Base-by-base conservation (phyloP, 2,329 filamentous ascomycete genomes). In the Penicillium sp. region DNA sequence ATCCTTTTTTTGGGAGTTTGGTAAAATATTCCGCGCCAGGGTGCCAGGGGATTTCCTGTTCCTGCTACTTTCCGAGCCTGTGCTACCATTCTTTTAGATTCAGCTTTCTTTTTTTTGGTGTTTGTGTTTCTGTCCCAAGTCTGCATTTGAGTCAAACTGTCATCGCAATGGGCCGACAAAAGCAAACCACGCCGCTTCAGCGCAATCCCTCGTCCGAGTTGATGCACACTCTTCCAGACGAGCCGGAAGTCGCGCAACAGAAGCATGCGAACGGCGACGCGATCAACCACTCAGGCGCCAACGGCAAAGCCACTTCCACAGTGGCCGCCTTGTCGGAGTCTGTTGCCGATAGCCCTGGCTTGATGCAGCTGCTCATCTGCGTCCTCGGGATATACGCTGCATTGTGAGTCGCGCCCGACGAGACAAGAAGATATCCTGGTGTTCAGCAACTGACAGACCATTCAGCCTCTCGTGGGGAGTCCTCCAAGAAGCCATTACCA, bases 301-400 rank as follows among this genome's bases (percentile, higher is more conserved):
- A 69, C 53, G 67, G 67, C 33, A 65, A 27, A 36, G 61, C 58
- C 6, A 61, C 67, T 36, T 54, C 66, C 58, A 62, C 65, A 37
- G 62, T 54, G 33, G 36, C 56, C n/a, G 58, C 67, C 39, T 56
- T 64, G 50, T 64, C 67, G 19, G 69, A 71, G 39, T 62, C 70
- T 18, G 66, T 76, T 35, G 71, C 59, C 44, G 71, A 75, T 35
- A 67, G 61, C 56, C 83, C 88, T 9, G 90, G 91, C 4, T 73
- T 91, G 33, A 72, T 89, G 69, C 90, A 96, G 76, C 85, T 97
- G 56, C 78, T 93, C 50, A 85, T 96, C 61, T 94, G 93, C 65
- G 92, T 97, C n/a, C 88, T 87, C 6, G 95, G 95, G 60, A 99
- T 99, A 69, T 99, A 99, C 76, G 92, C 89, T 37, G 96, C 93